Evolutionary conservation across 768 basidiomycete genomes (phyloP), one percentile per base, ranked within the genome.

Genomic region (Xerocomellus chrysenteron): DNA sequence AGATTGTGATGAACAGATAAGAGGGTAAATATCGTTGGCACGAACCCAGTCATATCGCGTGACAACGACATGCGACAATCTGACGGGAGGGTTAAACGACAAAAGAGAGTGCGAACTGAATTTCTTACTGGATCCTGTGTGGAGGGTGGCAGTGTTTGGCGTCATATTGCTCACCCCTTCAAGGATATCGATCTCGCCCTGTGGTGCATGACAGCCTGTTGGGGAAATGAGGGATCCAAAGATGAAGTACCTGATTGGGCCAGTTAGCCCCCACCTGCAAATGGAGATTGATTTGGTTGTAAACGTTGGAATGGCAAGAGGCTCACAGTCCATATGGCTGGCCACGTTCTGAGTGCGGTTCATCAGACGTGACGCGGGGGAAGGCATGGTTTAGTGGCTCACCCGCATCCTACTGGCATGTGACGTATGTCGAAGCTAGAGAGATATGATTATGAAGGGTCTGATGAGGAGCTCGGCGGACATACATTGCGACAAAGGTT

Each of bases 111-210:
- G 41, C 0, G 40, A 36, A 19, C 2, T 6, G 28, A 39, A 32
- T 48, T n/a, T 46, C 65, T 10, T 16, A 72, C 70, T 61, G 26
- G 66, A 42, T 21, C 59, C 53, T 3, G 72, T 73, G 35, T 73
- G 72, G 32, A 73, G 55, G 9, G 72, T 55, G 8, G 68, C 67
- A 5, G 33, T 59, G 56, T 81, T 82, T 24, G 66, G 65, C 5
- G 58, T 50, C 48, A 73, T 60, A 17, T 67, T 53, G 58, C 82
- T 81, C 47, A 81, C 78, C 5, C 77, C 75, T 59, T 82, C 81
- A 41, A 81, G 65, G 47, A 81, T 77, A 63, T 82, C 81, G 47
- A 81, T 73, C 61, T 82, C 80, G 40, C 68, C 69, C 65, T 71
- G 16, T 10, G 1, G n/a, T 13, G 16, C 19, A 16, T 33, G 44